Percentiles rank a stretch among this genome's conserved stretches.
These are phyloP conservation scores for Pueraria montana DNA, from an alignment of 306 rosid species.

Conservation along the genomic window DNA sequence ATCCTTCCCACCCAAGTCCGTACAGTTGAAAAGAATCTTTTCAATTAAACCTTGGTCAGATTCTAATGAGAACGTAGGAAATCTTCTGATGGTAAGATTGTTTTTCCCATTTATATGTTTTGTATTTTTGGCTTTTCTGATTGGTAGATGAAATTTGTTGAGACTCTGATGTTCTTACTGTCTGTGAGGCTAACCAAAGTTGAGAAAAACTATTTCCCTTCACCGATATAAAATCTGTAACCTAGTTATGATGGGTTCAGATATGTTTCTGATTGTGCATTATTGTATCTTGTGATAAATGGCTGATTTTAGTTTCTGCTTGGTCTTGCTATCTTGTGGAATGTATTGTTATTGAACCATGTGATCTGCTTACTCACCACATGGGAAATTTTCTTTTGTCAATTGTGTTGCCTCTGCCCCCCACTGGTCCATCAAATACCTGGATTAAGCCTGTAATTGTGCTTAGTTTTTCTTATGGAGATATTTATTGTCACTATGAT, in stretches of 20 bases:
- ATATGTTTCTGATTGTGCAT: slow-evolving; percentile 36
- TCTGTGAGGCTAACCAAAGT: neutral
- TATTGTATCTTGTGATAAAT: slow-evolving; percentile 27
- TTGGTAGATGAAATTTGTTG: slow-evolving; percentile 25
- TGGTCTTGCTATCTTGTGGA: slow-evolving; percentile 1
- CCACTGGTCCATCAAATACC: slow-evolving; percentile 10
- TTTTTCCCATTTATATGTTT: slow-evolving; percentile 12
- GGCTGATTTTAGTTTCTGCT: slow-evolving; percentile 16
- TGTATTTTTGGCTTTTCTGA: slow-evolving; percentile 6
- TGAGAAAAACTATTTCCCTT: no score
- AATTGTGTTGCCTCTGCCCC: neutral
- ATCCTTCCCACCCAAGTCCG: slow-evolving; percentile 69
- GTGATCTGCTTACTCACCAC: no score
- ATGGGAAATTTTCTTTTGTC: neutral
- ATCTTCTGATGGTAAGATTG: slow-evolving; percentile 80
- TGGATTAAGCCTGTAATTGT: slow-evolving; percentile 13
- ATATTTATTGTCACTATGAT: neutral
- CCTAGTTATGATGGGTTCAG: slow-evolving; percentile 25
- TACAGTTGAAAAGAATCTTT: slow-evolving; percentile 72
- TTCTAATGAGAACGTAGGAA: slow-evolving; percentile 73
- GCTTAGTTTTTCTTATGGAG: neutral
- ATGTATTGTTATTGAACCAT: neutral
- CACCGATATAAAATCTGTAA: no score
- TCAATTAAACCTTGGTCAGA: slow-evolving; percentile 76
- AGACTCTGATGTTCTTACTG: slow-evolving; percentile 29